Evolutionary conservation across 352 stramenopile genomes (phyloP).

Genomic region (Globisporangium cederbergense): DNA sequence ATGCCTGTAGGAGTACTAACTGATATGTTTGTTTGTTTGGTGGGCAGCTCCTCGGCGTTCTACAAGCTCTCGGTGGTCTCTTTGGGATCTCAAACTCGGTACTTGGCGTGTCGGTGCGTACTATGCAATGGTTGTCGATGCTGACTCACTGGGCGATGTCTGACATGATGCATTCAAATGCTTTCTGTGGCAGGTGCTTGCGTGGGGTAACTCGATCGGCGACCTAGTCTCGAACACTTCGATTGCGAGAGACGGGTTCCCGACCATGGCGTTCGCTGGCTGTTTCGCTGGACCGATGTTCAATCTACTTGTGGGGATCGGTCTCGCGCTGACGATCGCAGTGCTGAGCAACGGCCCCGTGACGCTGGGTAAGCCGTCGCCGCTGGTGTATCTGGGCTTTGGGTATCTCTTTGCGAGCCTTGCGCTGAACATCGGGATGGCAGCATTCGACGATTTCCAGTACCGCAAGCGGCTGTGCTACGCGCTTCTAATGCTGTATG

Average conservation of each 20-base stretch:
- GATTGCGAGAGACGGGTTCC: constrained; percentile 75
- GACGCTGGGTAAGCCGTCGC: constrained; percentile 46
- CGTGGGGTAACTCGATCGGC: constrained; percentile 78
- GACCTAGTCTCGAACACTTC: constrained; percentile 79
- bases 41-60: constrained; percentile 46
- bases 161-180: neutral
- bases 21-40: neutral
- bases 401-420: constrained; percentile 63
- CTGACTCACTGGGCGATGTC: neutral
- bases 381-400: constrained; percentile 67
- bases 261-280: constrained; percentile 78
- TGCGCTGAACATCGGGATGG: constrained; percentile 57
- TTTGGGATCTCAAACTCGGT: constrained; percentile 78
- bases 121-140: neutral
- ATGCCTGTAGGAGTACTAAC: neutral
- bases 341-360: constrained; percentile 53
- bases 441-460: constrained; percentile 51
- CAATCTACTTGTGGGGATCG: constrained; percentile 71
- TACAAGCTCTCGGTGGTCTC: constrained; percentile 68
- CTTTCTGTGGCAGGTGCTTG: constrained; percentile 45
- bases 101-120: constrained; percentile 69
- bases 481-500: constrained; percentile 51
- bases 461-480: constrained; percentile 66
- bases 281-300: constrained; percentile 84
- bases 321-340: constrained; percentile 59